These are phyloP conservation scores for Oryza glaberrima DNA, from an alignment of 176 grass and related monocot species.

Conservation along the genomic window DNA sequence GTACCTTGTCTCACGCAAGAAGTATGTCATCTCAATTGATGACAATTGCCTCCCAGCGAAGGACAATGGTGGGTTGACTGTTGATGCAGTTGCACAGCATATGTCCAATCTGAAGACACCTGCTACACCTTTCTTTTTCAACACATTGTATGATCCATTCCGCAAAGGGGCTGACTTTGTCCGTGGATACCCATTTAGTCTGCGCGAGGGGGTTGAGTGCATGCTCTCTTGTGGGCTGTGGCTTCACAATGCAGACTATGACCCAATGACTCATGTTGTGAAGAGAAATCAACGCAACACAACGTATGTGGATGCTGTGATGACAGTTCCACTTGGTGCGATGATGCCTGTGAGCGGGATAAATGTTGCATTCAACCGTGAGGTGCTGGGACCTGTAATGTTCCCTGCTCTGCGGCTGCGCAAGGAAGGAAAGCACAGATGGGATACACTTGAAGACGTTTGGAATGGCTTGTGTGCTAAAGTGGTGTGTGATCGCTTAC, in stretches of 20 bases:
- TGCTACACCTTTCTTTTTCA: conserved; percentile 91
- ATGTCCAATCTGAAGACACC: conserved; percentile 78
- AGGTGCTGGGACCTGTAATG: conserved; percentile 72
- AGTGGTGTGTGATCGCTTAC: conserved; percentile 72
- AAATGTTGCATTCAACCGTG: conserved; percentile 93
- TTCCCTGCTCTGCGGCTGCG: conserved; percentile 69
- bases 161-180: conserved; percentile 86
- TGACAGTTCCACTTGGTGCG: conserved; percentile 77
- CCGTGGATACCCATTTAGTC: conserved; percentile 94
- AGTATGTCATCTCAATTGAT: conserved; percentile 86
- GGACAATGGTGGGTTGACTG: conserved; percentile 56
- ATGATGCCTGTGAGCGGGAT: conserved; percentile 89
- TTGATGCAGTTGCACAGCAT: conserved; percentile 81
- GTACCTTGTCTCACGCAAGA: conserved; percentile 82
- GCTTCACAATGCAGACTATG: conserved; percentile 85
- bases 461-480: conserved; percentile 90
- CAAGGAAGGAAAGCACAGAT: conserved; percentile 76
- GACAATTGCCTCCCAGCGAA: conserved; percentile 85
- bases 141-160: conserved; percentile 90
- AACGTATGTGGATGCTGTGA: conserved; percentile 87
- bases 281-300: conserved; percentile 73
- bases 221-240: conserved; percentile 86
- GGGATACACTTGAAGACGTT: conserved; percentile 91
- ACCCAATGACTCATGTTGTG: conserved; percentile 91
- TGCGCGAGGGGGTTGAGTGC: conserved; percentile 78